phyloP scores from a whole-genome alignment of 2,329 filamentous ascomycete genomes.

The Alternaria viburni region DNA sequence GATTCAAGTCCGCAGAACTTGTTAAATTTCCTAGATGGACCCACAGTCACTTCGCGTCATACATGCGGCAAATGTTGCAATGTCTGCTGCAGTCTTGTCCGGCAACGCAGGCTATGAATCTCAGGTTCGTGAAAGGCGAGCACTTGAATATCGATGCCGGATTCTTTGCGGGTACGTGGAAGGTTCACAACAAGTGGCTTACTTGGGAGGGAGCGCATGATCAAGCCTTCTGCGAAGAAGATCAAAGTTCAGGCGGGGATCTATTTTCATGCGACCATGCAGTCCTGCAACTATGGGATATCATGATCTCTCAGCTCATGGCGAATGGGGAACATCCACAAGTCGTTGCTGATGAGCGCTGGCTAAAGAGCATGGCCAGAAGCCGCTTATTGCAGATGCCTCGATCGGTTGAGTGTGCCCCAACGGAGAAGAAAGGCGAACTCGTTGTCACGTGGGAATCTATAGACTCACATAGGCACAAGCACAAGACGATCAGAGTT shows the following conservation, averaged over 20 bases:
- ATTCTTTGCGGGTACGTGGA: background rate
- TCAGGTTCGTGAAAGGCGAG: background rate
- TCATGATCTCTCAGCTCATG: background rate
- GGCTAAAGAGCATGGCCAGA: background rate
- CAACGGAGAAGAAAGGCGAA: background rate
- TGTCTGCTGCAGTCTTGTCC: background rate
- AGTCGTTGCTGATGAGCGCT: background rate
- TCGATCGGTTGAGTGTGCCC: background rate
- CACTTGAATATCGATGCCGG: background rate
- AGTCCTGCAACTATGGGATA: background rate
- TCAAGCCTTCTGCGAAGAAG: background rate
- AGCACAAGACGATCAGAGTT: background rate
- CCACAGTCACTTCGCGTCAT: background rate
- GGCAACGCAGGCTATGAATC: background rate
- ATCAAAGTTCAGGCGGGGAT: background rate
- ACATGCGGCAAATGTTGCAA: background rate
- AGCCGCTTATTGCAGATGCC: slow-evolving; percentile 8
- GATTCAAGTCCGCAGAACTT: background rate
- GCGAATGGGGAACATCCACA: background rate
- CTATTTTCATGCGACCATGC: background rate
- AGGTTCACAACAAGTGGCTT: background rate
- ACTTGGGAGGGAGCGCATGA: background rate
- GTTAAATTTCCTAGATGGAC: too few relatives aligned
- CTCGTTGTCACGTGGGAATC: background rate
- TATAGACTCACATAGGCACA: background rate